phyloP scores from a whole-genome alignment of 257 asterid genomes.

The Nicotiana knightiana region DNA sequence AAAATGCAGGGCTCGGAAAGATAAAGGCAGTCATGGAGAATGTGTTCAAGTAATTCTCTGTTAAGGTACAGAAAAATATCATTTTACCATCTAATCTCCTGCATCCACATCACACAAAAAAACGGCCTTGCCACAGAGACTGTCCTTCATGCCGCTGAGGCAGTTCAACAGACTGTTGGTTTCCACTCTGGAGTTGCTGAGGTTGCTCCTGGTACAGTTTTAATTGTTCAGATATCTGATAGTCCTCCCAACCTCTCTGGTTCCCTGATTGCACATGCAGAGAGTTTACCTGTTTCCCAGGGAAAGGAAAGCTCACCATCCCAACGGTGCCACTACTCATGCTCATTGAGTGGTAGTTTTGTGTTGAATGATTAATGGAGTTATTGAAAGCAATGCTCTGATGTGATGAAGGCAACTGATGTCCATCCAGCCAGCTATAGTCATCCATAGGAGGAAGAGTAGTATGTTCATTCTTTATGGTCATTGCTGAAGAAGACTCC shows the following conservation, averaged over 20 bases:
- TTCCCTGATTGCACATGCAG: conserved; percentile 45
- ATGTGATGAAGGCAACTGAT: conserved; percentile 53
- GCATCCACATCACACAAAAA: conserved; percentile 67
- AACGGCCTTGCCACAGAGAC: conserved; percentile 63
- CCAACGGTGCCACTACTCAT: conserved; percentile 44
- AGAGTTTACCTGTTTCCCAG: conserved; percentile 64
- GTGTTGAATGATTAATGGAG: conserved; percentile 39
- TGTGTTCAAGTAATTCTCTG: background rate
- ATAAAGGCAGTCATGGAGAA: background rate
- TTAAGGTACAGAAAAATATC: background rate
- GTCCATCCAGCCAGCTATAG: conserved; percentile 90
- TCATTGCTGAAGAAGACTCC: conserved; percentile 34
- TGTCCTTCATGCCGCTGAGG: conserved; percentile 75
- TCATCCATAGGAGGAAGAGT: conserved; percentile 52
- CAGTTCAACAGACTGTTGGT: conserved; percentile 44
- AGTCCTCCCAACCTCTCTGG: conserved; percentile 50
- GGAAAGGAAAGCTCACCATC: conserved; percentile 62
- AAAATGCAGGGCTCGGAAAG: background rate
- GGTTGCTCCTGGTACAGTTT: conserved; percentile 52
- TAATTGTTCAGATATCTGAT: conserved; percentile 45
- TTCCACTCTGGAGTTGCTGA: conserved; percentile 50
- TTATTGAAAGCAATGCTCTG: conserved; percentile 45
- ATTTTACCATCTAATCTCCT: conserved; percentile 41
- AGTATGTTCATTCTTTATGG: conserved; percentile 37
- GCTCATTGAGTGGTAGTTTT: conserved; percentile 30